Conservation (phyloP, 305 asterid genomes). For the Plantago lanceolata region DNA sequence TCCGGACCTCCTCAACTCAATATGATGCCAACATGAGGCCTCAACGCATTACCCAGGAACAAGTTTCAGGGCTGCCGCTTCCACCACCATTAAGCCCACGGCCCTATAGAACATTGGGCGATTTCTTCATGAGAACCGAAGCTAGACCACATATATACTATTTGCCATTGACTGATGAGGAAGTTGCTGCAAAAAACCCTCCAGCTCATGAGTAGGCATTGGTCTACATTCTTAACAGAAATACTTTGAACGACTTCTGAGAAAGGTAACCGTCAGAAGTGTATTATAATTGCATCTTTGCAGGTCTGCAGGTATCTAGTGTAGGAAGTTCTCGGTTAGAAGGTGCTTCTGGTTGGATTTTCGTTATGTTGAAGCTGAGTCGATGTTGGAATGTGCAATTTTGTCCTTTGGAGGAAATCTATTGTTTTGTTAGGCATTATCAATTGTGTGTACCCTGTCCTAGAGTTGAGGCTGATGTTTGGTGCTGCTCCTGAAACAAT, state of each 20-base stretch:
- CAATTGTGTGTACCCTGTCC: too few species aligned
- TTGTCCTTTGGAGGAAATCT: too few species aligned
- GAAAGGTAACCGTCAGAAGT: slow-evolving; percentile 2
- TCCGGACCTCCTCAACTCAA: slow-evolving; percentile 10
- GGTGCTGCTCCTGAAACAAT: too few species aligned
- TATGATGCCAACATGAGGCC: slow-evolving; percentile 32
- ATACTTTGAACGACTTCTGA: background rate
- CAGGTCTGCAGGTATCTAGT: background rate
- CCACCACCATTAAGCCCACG: slow-evolving; percentile 81
- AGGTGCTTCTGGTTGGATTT: background rate
- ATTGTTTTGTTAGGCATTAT: too few species aligned
- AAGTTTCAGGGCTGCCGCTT: slow-evolving; percentile 40
- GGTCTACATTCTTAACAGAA: background rate
- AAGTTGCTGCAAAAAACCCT: slow-evolving; percentile 63
- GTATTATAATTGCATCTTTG: slow-evolving; percentile 4
- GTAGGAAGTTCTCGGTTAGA: slow-evolving; percentile 6
- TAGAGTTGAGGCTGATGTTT: too few species aligned
- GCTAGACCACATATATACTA: slow-evolving; percentile 77
- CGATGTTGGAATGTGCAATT: background rate
- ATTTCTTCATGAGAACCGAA: slow-evolving; percentile 68
- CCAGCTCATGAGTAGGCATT: slow-evolving; percentile 42
- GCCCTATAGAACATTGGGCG: slow-evolving; percentile 56
- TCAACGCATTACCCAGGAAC: slow-evolving; percentile 53
- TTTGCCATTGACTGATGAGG: slow-evolving; percentile 70
- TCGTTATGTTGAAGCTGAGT: background rate